Conservation (phyloP, 2,329 filamentous ascomycete genomes). For the Ophiostoma australiae region DNA sequence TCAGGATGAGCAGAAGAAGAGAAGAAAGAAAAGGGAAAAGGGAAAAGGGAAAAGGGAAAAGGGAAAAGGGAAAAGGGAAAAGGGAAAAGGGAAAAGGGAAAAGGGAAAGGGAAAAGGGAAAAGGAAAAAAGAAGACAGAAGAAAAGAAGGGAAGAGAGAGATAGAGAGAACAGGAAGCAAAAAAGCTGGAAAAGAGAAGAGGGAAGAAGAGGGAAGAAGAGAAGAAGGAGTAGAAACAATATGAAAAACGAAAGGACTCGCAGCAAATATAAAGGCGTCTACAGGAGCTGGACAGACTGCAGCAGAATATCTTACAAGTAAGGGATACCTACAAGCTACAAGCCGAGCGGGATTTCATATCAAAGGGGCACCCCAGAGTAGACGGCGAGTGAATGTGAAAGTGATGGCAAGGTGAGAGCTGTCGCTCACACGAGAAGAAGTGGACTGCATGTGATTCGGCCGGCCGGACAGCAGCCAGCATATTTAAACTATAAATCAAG, state of each 20-base stretch:
- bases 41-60: not conserved
- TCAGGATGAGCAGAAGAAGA: not conserved
- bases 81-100: not conserved
- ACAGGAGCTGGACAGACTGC: not conserved
- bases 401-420: not conserved
- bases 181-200: too few species aligned
- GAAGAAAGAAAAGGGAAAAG: not conserved
- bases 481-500: not conserved
- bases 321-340: not conserved
- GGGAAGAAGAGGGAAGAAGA: not conserved
- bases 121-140: not conserved
- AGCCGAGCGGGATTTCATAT: not conserved
- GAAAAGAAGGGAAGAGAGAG: not conserved
- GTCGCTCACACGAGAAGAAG: not conserved
- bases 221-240: not conserved
- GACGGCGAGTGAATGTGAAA: not conserved
- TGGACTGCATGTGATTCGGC: not conserved
- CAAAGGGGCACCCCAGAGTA: not conserved
- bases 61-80: too few species aligned
- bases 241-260: not conserved
- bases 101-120: not conserved
- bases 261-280: not conserved
- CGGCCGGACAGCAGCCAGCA: not conserved
- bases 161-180: not conserved
- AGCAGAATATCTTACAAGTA: not conserved